A percentile compares a stretch with the other conserved stretches of the same genome.
Conservation (phyloP, 192 early-diverging fungal genomes). For the Chytriomyces sp. region DNA sequence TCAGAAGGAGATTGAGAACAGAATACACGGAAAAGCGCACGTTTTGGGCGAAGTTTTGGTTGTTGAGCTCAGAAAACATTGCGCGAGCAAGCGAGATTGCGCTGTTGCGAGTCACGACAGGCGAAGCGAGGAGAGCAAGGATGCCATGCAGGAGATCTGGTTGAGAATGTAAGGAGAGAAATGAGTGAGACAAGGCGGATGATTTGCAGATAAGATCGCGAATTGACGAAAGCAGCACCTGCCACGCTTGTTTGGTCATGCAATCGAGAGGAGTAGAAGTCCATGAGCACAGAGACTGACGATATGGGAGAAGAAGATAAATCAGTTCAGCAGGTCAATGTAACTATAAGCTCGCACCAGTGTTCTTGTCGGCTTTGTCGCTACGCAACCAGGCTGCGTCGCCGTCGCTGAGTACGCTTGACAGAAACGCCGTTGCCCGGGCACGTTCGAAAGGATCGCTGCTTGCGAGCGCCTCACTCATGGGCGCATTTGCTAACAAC, state of each 20-base stretch:
- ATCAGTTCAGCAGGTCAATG: constrained; percentile 53
- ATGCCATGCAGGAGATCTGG: constrained; percentile 48
- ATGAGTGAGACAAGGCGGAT: background rate
- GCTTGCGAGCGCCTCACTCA: constrained; percentile 77
- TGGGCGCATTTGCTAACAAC: too few species aligned
- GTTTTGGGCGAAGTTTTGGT: constrained; percentile 91
- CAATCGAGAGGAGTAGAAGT: constrained; percentile 8
- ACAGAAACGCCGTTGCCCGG: constrained; percentile 61
- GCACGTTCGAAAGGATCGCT: constrained; percentile 85
- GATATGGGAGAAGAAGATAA: constrained; percentile 58
- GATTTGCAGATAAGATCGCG: background rate
- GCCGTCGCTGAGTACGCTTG: constrained; percentile 21
- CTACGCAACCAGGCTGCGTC: background rate
- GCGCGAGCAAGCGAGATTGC: constrained; percentile 44
- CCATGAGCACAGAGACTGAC: constrained; percentile 48
- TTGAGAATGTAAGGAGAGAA: constrained; percentile 33
- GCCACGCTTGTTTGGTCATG: constrained; percentile 4
- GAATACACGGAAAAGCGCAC: constrained; percentile 76
- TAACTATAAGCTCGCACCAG: background rate
- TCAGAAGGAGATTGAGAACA: constrained; percentile 73
- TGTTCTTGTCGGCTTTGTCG: background rate
- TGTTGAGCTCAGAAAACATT: constrained; percentile 81
- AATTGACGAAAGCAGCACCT: constrained; percentile 8
- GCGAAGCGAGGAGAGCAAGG: constrained; percentile 41
- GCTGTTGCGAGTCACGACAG: constrained; percentile 25